phyloP scores from a whole-genome alignment of 768 basidiomycete species.

The Roridomyces roridus region DNA sequence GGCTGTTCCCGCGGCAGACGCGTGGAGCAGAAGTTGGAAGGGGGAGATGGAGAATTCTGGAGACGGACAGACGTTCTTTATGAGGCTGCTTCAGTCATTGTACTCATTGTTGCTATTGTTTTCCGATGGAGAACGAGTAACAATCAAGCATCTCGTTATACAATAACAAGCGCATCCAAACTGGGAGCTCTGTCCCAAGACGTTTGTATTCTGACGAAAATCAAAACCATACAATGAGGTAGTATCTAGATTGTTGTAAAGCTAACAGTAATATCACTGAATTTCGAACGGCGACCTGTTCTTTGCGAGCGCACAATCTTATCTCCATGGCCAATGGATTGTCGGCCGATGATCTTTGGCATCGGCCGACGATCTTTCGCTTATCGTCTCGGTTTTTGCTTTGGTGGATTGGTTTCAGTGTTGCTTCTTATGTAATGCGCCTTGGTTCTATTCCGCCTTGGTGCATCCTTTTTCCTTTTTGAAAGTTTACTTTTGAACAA shows the following conservation, averaged over 20 bases:
- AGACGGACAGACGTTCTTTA: background rate
- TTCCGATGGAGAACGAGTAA: background rate
- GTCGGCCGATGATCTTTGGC: background rate
- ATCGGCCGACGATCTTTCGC: background rate
- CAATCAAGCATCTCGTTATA: background rate
- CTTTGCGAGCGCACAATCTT: background rate
- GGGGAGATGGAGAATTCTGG: background rate
- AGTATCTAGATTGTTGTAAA: background rate
- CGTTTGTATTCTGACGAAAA: too few relatives aligned
- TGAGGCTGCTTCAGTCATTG: background rate
- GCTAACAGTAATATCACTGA: background rate
- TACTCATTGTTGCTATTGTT: background rate
- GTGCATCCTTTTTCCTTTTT: background rate
- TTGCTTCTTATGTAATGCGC: too few relatives aligned
- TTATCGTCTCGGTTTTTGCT: background rate
- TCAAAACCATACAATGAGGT: background rate
- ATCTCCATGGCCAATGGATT: background rate
- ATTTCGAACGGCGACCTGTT: background rate
- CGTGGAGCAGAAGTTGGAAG: background rate
- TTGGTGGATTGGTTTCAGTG: too few relatives aligned
- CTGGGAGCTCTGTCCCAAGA: background rate
- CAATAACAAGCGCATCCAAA: background rate
- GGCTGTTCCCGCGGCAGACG: background rate
- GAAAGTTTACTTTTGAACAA: too few relatives aligned
- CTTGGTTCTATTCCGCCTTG: background rate